These are phyloP conservation scores for Daldinia sp. DNA, from an alignment of 2,329 filamentous ascomycete species.

Conservation along the genomic window DNA sequence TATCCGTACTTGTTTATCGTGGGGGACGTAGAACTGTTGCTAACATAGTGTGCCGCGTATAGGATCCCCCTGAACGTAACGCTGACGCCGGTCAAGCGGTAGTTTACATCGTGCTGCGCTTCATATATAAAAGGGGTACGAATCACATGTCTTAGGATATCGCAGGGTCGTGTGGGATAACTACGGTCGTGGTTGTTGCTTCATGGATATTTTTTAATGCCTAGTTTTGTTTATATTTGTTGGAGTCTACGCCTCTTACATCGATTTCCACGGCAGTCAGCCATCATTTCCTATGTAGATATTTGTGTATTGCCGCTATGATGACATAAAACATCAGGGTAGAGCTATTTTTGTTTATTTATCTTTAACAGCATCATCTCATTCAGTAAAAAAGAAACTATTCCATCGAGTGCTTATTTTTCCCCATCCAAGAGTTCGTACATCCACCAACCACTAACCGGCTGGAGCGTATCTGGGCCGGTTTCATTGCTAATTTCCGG, in stretches of 20 bases:
- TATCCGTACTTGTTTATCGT: not conserved
- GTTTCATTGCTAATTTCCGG: not conserved
- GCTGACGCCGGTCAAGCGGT: constrained; percentile 34
- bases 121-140: not conserved
- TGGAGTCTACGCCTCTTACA: not conserved
- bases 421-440: not conserved
- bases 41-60: not conserved
- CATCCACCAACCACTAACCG: constrained; percentile 1
- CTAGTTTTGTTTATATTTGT: too few species aligned
- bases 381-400: not conserved
- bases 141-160: too few species aligned
- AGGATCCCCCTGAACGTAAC: constrained; percentile 37
- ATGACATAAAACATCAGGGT: not conserved
- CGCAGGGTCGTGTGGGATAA: not conserved
- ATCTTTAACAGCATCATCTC: too few species aligned
- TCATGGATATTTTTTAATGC: too few species aligned
- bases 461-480: not conserved
- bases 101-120: not conserved
- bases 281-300: not conserved
- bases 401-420: not conserved
- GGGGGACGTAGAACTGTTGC: not conserved
- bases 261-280: not conserved
- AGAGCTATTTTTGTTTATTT: not conserved
- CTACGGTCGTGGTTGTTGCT: not conserved
- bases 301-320: not conserved